A percentile compares a stretch with the other conserved stretches of the same genome.
Evolutionary conservation across 2,329 filamentous ascomycete genomes (phyloP).

Genomic region (Chaetomiaceae sp.): DNA sequence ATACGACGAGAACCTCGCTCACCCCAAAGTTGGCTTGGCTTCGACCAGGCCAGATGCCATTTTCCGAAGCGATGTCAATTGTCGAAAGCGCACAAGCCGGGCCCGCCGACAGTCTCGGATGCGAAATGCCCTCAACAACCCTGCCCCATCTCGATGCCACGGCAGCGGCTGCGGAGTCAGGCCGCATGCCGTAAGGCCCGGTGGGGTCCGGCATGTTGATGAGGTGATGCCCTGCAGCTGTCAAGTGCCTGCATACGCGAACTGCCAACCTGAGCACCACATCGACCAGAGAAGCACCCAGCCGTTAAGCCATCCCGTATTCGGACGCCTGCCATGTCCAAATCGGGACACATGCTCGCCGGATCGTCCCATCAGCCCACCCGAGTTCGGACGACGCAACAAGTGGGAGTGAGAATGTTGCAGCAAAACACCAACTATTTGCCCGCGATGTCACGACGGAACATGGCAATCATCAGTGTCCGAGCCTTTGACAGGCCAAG

Average conservation of each 20-base stretch:
- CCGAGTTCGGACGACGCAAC: background rate
- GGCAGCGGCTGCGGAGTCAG: background rate
- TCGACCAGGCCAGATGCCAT: too few relatives aligned
- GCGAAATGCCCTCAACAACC: background rate
- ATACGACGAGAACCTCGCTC: too few relatives aligned
- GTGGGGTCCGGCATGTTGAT: slow-evolving; percentile 8
- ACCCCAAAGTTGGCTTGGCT: too few relatives aligned
- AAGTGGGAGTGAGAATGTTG: slow-evolving; percentile 1
- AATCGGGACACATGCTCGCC: slow-evolving; percentile 1
- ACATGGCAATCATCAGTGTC: too few relatives aligned
- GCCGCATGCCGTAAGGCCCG: background rate
- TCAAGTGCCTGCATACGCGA: slow-evolving; percentile 15
- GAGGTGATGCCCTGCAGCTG: background rate
- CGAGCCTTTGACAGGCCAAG: background rate
- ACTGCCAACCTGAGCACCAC: slow-evolving; percentile 1
- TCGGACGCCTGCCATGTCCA: background rate
- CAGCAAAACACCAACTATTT: slow-evolving; percentile 1
- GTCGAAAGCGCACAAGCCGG: too few relatives aligned
- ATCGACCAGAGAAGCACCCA: background rate
- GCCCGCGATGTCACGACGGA: slow-evolving; percentile 10
- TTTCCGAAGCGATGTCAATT: too few relatives aligned
- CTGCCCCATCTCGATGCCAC: background rate
- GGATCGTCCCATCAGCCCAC: slow-evolving; percentile 6
- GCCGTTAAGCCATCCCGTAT: slow-evolving; percentile 8
- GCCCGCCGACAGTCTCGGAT: background rate